Percentiles rank a stretch among this genome's conserved stretches.
Evolutionary conservation across 2,329 filamentous ascomycete species (phyloP).

Genomic region (Zymoseptoria brevis): DNA sequence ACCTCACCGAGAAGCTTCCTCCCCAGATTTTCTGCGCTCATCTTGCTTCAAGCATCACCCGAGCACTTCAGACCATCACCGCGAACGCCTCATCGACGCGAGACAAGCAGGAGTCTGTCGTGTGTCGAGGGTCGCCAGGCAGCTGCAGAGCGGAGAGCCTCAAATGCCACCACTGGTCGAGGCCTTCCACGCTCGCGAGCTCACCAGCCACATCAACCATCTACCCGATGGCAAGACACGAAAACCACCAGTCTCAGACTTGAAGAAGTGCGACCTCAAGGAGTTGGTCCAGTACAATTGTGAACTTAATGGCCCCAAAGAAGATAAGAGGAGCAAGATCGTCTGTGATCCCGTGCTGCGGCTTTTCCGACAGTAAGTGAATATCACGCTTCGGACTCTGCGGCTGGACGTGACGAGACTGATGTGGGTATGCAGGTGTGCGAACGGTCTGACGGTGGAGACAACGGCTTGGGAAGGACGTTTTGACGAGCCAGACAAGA

Average conservation of each 20-base stretch:
- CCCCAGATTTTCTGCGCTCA: slow-evolving; percentile 42
- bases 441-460: slow-evolving; percentile 50
- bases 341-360: slow-evolving; percentile 51
- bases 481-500: slow-evolving; percentile 17
- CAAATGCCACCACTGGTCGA: slow-evolving; percentile 50
- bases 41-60: slow-evolving; percentile 14
- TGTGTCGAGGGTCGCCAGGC: not conserved
- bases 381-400: not conserved
- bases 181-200: slow-evolving; percentile 45
- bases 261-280: slow-evolving; percentile 47
- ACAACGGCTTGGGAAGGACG: slow-evolving; percentile 53
- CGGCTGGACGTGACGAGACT: not conserved
- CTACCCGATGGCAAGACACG: slow-evolving; percentile 45
- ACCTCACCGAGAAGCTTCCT: slow-evolving; percentile 46
- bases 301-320: slow-evolving; percentile 41
- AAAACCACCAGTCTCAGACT: slow-evolving; percentile 43
- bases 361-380: slow-evolving; percentile 50
- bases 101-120: not conserved
- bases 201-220: slow-evolving; percentile 45
- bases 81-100: not conserved
- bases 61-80: not conserved
- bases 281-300: slow-evolving; percentile 58
- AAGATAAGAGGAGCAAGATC: slow-evolving; percentile 35
- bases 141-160: not conserved
- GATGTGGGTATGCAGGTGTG: slow-evolving; percentile 36